Percentiles rank a stretch among this genome's conserved stretches.
These are phyloP conservation scores for Auricularia heimuer DNA, from an alignment of 768 basidiomycete genomes.

Conservation along the genomic window DNA sequence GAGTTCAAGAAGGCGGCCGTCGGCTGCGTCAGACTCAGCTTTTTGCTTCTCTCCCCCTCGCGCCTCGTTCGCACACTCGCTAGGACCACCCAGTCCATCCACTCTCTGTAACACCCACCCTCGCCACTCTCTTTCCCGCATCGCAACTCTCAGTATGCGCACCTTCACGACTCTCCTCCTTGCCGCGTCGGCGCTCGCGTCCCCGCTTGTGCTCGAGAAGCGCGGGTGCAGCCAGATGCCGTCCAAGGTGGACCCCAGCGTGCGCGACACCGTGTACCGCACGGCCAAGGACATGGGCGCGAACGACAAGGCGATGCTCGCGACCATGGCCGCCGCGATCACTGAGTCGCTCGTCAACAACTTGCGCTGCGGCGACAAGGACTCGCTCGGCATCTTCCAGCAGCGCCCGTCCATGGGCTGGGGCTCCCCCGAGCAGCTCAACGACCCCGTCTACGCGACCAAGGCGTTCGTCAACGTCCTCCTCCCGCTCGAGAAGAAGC, in stretches of 20 bases:
- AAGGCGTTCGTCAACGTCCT: neutral
- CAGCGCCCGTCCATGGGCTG: conserved; percentile 2
- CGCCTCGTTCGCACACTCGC: no score
- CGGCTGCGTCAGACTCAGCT: no score
- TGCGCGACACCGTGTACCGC: neutral
- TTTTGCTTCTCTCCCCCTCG: no score
- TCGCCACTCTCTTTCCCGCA: no score
- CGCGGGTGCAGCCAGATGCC: neutral
- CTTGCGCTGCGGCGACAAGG: conserved; percentile 1
- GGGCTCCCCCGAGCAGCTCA: neutral
- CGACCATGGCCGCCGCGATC: neutral
- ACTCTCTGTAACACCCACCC: no score
- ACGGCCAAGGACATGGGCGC: neutral
- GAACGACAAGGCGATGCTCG: neutral
- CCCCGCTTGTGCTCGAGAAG: no score
- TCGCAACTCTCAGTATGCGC: no score
- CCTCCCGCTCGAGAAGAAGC: neutral
- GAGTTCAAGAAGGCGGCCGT: no score
- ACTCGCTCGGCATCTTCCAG: neutral
- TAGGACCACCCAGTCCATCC: no score
- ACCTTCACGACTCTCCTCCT: no score
- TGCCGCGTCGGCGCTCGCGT: no score
- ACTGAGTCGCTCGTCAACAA: neutral
- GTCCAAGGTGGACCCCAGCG: neutral
- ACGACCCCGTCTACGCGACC: neutral